Conservation (phyloP, 176 grass and related monocot genomes). For the Bonia amplexicaulis region DNA sequence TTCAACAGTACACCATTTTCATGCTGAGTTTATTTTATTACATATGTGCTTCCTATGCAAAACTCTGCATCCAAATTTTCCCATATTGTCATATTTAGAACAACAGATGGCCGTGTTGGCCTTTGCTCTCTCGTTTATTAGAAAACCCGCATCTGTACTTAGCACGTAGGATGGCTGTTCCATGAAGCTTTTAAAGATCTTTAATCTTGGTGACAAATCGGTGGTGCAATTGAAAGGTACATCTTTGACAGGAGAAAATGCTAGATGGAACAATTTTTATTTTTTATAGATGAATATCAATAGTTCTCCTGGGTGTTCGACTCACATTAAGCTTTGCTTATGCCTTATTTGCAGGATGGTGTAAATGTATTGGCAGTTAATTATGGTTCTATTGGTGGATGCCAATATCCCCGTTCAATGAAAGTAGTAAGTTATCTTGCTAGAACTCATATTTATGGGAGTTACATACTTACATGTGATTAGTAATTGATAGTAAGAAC, state of each 20-base stretch:
- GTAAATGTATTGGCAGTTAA: slow-evolving; percentile 88
- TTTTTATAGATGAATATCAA: not conserved
- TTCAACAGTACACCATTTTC: not conserved
- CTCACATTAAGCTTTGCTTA: slow-evolving; percentile 18
- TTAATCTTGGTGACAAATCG: not conserved
- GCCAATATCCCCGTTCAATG: slow-evolving; percentile 63
- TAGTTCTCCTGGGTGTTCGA: slow-evolving; percentile 10
- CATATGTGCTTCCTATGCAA: slow-evolving; percentile 3
- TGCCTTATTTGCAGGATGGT: slow-evolving; percentile 63
- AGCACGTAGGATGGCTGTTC: not conserved
- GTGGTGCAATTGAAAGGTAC: not conserved
- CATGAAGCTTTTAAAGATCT: not conserved
- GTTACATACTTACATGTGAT: not conserved
- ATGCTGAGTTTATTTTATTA: not conserved
- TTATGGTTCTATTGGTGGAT: slow-evolving; percentile 89
- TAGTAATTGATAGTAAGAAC: not conserved
- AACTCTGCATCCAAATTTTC: not conserved
- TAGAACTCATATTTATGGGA: slow-evolving; percentile 12
- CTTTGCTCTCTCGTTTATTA: not conserved
- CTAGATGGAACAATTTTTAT: not conserved
- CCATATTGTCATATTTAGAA: not conserved
- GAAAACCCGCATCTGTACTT: not conserved
- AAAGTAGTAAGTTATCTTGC: slow-evolving; percentile 59
- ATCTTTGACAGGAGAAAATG: not conserved
- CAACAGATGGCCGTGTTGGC: not conserved